phyloP scores from a whole-genome alignment of 352 stramenopile species.

The Globisporangium carolinianum region DNA sequence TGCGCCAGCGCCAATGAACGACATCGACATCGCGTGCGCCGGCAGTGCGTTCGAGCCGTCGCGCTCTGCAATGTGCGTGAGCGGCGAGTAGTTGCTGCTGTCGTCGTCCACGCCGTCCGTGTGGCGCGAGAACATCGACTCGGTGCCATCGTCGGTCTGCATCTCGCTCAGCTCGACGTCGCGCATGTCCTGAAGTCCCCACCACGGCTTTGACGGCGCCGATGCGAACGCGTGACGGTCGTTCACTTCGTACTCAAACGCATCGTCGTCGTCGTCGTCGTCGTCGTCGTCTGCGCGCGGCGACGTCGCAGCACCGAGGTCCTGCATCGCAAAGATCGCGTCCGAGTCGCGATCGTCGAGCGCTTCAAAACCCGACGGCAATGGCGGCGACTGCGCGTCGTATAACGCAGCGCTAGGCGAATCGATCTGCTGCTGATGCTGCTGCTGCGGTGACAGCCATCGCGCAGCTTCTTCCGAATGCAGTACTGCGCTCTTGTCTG shows the following conservation, averaged over 20 bases:
- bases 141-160: conserved; percentile 61
- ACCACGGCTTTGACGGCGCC: conserved; percentile 70
- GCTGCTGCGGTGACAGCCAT: conserved; percentile 35
- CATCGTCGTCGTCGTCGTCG: background rate
- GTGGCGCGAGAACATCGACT: conserved; percentile 58
- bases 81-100: background rate
- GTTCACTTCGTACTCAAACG: conserved; percentile 32
- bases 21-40: conserved; percentile 66
- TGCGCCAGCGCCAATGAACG: conserved; percentile 62
- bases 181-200: conserved; percentile 37
- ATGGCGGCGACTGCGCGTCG: conserved; percentile 12
- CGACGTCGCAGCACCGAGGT: conserved; percentile 2
- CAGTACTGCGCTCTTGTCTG: conserved; percentile 30
- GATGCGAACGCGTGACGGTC: conserved; percentile 35
- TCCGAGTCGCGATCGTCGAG: conserved; percentile 11
- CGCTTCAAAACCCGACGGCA: conserved; percentile 27
- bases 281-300: background rate
- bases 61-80: conserved; percentile 8
- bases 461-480: conserved; percentile 53
- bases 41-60: conserved; percentile 8
- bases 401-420: conserved; percentile 4
- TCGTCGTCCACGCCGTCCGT: conserved; percentile 50
- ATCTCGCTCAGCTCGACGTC: conserved; percentile 72
- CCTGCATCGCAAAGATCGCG: conserved; percentile 15
- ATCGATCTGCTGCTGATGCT: background rate